phyloP scores from a whole-genome alignment of 2,329 filamentous ascomycete species.

The Dothidotthia symphoricarpi region DNA sequence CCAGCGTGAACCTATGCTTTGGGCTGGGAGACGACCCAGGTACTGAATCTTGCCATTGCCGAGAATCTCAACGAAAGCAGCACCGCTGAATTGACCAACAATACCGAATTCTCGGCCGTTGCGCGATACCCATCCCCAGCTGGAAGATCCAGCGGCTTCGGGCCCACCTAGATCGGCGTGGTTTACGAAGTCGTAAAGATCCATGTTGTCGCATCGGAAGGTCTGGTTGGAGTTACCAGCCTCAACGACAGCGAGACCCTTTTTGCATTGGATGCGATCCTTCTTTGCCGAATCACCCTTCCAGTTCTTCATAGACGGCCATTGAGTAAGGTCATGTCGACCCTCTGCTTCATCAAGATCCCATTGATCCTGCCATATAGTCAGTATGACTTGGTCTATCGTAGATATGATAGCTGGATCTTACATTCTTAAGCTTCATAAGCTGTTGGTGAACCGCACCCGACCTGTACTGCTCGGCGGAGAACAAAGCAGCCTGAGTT shows the following conservation, averaged over 20 bases:
- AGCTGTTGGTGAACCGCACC: constrained; percentile 25
- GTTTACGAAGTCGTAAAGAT: constrained; percentile 56
- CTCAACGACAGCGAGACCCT: constrained; percentile 24
- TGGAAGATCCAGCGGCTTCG: constrained; percentile 43
- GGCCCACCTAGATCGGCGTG: constrained; percentile 54
- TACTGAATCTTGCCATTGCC: constrained; percentile 52
- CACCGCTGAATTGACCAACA: constrained; percentile 54
- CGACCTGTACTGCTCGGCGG: constrained; percentile 24
- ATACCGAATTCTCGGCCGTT: constrained; percentile 56
- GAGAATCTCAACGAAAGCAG: constrained; percentile 54
- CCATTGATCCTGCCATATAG: constrained; percentile 18
- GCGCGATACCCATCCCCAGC: constrained; percentile 55
- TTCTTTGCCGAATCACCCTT: constrained; percentile 15
- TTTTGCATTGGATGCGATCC: constrained; percentile 21
- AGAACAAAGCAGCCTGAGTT: constrained; percentile 21
- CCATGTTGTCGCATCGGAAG: constrained; percentile 42
- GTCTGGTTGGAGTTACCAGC: constrained; percentile 25
- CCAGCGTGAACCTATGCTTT: constrained; percentile 49
- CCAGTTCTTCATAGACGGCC: constrained; percentile 22
- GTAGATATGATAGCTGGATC: background rate
- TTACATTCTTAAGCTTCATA: constrained; percentile 28
- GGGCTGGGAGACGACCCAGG: constrained; percentile 51
- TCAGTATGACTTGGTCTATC: background rate
- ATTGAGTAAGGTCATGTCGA: constrained; percentile 16
- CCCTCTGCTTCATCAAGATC: constrained; percentile 19